Evolutionary conservation across 768 basidiomycete genomes (phyloP).

Genomic region (Leccinellum albellum): DNA sequence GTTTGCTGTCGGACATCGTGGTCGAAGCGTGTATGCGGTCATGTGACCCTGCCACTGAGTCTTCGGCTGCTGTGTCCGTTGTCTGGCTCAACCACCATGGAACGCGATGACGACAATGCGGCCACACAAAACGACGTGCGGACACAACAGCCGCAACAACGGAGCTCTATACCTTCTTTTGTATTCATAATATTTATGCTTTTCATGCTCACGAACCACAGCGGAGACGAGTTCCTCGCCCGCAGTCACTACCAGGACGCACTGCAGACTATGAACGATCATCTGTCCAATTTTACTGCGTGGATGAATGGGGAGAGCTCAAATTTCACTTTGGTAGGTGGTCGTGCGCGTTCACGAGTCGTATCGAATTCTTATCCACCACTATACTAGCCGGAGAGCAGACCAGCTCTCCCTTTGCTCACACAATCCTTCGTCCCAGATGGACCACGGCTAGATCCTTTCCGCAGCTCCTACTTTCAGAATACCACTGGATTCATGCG

Average conservation of each 20-base stretch:
- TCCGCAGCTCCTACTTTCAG: conserved; percentile 55
- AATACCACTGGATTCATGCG: conserved; percentile 81
- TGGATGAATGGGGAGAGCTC: conserved; percentile 69
- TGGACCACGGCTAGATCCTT: conserved; percentile 43
- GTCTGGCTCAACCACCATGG: conserved; percentile 19
- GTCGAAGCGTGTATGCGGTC: background rate
- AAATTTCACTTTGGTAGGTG: conserved; percentile 61
- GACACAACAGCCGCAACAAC: conserved; percentile 36
- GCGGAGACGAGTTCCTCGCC: conserved; percentile 61
- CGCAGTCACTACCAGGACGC: conserved; percentile 65
- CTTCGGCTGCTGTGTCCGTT: background rate
- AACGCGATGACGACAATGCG: conserved; percentile 26
- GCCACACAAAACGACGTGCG: conserved; percentile 8
- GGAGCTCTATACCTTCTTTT: conserved; percentile 68
- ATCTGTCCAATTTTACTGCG: conserved; percentile 68
- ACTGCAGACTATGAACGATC: conserved; percentile 52
- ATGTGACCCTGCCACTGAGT: background rate
- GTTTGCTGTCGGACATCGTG: conserved; percentile 47
- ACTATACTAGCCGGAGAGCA: conserved; percentile 46
- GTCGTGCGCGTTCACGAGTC: background rate
- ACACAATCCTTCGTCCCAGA: conserved; percentile 46
- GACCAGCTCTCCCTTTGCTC: conserved; percentile 42
- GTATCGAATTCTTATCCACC: conserved; percentile 1
- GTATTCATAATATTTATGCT: conserved; percentile 71
- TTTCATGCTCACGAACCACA: conserved; percentile 76